Percentiles rank a stretch among this genome's conserved stretches.
Evolutionary conservation across 2,329 filamentous ascomycete genomes (phyloP).

Genomic region (Alternaria triticimaculans): DNA sequence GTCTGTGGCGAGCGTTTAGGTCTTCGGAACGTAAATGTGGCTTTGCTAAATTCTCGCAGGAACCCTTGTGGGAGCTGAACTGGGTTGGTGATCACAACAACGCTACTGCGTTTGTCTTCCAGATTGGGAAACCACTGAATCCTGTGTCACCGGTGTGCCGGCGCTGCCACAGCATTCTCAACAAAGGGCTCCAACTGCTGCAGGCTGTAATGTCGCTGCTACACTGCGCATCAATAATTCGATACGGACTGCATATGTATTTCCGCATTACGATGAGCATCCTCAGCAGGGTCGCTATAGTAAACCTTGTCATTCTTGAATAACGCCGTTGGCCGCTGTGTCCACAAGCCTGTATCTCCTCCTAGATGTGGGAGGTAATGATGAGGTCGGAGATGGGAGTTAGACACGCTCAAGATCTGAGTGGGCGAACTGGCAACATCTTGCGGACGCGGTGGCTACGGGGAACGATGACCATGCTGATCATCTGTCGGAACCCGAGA

Average conservation of each 20-base stretch:
- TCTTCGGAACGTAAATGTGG: too few relatives aligned
- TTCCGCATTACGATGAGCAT: neutral
- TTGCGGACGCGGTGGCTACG: neutral
- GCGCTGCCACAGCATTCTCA: neutral
- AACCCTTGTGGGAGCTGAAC: neutral
- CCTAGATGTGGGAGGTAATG: neutral
- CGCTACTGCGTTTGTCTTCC: neutral
- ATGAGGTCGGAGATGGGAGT: neutral
- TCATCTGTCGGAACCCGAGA: neutral
- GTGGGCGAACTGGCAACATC: neutral
- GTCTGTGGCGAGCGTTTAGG: neutral
- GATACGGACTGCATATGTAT: too few relatives aligned
- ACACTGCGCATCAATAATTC: too few relatives aligned
- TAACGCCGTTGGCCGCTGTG: neutral
- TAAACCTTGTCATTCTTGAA: neutral
- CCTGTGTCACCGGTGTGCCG: neutral
- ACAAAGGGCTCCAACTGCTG: neutral
- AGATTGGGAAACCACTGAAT: neutral
- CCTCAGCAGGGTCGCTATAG: neutral
- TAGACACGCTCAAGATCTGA: neutral
- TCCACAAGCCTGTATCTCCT: neutral
- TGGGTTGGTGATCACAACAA: neutral
- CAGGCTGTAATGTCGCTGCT: neutral
- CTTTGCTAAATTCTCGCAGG: too few relatives aligned
- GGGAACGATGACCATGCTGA: neutral